Conservation (phyloP, 1,139 yeast genomes). For the Diutina rugosa region DNA sequence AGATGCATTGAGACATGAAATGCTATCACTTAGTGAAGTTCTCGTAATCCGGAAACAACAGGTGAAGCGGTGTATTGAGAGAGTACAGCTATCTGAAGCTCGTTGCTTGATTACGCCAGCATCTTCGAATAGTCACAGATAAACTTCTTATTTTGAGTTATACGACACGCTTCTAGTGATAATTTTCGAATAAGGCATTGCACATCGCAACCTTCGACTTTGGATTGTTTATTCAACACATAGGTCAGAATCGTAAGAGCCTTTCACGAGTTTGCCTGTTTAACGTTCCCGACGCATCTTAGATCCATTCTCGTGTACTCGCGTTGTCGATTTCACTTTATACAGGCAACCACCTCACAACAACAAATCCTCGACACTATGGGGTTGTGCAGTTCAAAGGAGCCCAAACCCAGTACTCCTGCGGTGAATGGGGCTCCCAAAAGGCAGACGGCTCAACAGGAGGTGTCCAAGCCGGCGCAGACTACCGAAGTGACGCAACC, state of each 20-base stretch:
- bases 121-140: too few relatives aligned
- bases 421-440: background rate
- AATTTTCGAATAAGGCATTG: too few relatives aligned
- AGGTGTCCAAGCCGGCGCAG: background rate
- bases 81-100: too few relatives aligned
- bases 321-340: background rate
- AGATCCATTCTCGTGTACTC: background rate
- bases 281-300: background rate
- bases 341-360: background rate
- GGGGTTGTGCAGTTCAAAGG: slow-evolving; percentile 2
- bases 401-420: background rate
- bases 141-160: too few relatives aligned
- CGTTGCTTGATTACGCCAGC: too few relatives aligned
- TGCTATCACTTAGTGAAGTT: background rate
- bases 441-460: background rate
- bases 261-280: background rate
- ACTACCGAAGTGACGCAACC: background rate
- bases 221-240: too few relatives aligned
- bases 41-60: too few relatives aligned
- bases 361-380: slow-evolving; percentile 1
- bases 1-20: background rate
- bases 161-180: too few relatives aligned
- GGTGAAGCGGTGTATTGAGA: too few relatives aligned
- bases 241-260: too few relatives aligned
- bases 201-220: too few relatives aligned